Evolutionary conservation across 140 eudicot species (phyloP).

Genomic region (Erigeron philadelphicus): DNA sequence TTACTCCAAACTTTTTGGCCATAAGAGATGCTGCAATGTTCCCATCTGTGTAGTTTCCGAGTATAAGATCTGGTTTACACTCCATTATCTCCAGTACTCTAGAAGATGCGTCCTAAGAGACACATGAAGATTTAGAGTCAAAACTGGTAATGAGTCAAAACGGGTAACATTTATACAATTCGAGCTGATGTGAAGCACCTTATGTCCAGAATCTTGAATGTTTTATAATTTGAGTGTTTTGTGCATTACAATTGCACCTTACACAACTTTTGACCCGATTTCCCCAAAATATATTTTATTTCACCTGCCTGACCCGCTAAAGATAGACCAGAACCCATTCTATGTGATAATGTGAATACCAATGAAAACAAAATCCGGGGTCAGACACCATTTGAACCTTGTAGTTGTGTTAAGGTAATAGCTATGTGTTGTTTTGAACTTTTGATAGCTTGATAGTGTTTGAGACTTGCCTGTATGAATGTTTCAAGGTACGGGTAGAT

Average conservation of each 20-base stretch:
- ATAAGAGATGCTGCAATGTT: conserved; percentile 77
- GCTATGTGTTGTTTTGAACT: neutral
- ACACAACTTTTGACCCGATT: neutral
- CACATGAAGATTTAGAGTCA: neutral
- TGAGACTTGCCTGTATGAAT: conserved; percentile 58
- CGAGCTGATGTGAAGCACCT: no score
- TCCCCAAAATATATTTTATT: neutral
- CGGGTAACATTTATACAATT: neutral
- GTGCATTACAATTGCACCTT: neutral
- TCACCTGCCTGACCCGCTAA: neutral
- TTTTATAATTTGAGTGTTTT: neutral
- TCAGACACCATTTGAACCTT: neutral
- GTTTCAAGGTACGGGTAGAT: conserved; percentile 79
- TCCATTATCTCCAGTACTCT: conserved; percentile 64
- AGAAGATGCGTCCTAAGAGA: conserved; percentile 58
- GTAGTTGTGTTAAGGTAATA: neutral
- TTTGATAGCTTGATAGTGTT: neutral
- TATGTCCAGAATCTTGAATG: no score
- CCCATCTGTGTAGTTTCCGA: conserved; percentile 90
- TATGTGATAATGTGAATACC: no score
- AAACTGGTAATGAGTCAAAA: neutral
- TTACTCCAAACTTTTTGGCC: conserved; percentile 76
- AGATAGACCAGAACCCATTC: neutral
- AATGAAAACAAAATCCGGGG: neutral
- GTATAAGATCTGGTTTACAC: conserved; percentile 75